Percentiles rank a stretch among this genome's conserved stretches.
These are phyloP conservation scores for Rhodamnia argentea DNA, from an alignment of 345 rosid species.

Conservation along the genomic window DNA sequence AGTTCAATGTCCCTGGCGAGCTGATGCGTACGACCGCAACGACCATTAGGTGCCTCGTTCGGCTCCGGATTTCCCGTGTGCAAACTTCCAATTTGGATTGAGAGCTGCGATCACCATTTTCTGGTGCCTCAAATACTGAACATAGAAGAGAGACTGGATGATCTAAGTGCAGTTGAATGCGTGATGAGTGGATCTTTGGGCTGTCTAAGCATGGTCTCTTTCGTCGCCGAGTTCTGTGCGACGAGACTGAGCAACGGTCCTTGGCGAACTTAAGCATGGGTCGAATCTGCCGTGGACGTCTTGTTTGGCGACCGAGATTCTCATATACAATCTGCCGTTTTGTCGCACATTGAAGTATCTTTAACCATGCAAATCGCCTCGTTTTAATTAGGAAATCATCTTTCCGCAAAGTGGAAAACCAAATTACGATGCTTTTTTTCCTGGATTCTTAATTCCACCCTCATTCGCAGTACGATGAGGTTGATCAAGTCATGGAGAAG, in stretches of 20 bases:
- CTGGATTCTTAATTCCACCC: neutral
- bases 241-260: neutral
- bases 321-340: too few relatives aligned
- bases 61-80: slow-evolving; percentile 40
- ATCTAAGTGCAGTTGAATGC: neutral
- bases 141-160: neutral
- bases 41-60: slow-evolving; percentile 39
- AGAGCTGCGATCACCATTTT: neutral
- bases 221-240: neutral
- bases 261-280: neutral
- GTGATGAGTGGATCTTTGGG: neutral
- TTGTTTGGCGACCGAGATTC: too few relatives aligned
- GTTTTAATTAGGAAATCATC: neutral
- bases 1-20: slow-evolving; percentile 69
- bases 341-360: neutral
- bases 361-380: neutral
- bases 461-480: neutral
- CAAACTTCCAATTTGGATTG: slow-evolving; percentile 43
- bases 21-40: slow-evolving; percentile 44
- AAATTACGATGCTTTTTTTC: neutral
- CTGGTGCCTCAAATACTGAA: neutral
- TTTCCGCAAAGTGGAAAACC: neutral
- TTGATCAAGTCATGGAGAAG: neutral
- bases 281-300: too few relatives aligned
- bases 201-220: neutral